phyloP scores from a whole-genome alignment of 805 yeast species.

The Candida orba region DNA sequence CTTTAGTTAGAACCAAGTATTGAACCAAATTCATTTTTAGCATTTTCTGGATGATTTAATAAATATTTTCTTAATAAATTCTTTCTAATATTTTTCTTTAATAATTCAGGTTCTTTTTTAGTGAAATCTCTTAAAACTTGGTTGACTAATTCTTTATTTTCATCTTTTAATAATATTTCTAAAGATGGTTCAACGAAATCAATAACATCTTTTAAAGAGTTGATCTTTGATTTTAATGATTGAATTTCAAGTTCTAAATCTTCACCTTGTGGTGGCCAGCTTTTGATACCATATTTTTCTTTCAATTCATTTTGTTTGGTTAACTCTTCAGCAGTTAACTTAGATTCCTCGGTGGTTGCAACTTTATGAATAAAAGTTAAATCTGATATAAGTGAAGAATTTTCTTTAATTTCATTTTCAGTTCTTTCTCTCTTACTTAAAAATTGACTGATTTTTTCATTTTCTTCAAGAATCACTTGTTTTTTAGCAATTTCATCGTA shows the following conservation, averaged over 20 bases:
- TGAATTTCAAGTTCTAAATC: conserved; percentile 34
- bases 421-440: conserved; percentile 38
- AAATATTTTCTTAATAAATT: conserved; percentile 66
- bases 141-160: conserved; percentile 30
- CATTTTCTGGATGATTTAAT: conserved; percentile 26
- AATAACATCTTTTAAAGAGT: conserved; percentile 25
- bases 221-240: conserved; percentile 23
- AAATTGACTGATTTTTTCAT: conserved; percentile 46
- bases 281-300: conserved; percentile 37
- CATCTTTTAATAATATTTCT: conserved; percentile 29
- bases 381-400: conserved; percentile 26
- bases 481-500: conserved; percentile 69
- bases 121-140: conserved; percentile 30
- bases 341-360: conserved; percentile 20
- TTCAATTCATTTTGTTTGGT: conserved; percentile 33
- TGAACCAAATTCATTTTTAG: conserved; percentile 17
- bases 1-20: conserved; percentile 6
- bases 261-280: conserved; percentile 39
- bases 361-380: conserved; percentile 23
- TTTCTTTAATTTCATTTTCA: conserved; percentile 21
- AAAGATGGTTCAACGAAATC: conserved; percentile 30
- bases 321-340: conserved; percentile 27
- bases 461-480: conserved; percentile 63
- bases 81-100: conserved; percentile 52
- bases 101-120: conserved; percentile 29